Evolutionary conservation across 2,329 filamentous ascomycete species (phyloP), one percentile per base, ranked within the genome.

Genomic region (Byssothecium circinans): DNA sequence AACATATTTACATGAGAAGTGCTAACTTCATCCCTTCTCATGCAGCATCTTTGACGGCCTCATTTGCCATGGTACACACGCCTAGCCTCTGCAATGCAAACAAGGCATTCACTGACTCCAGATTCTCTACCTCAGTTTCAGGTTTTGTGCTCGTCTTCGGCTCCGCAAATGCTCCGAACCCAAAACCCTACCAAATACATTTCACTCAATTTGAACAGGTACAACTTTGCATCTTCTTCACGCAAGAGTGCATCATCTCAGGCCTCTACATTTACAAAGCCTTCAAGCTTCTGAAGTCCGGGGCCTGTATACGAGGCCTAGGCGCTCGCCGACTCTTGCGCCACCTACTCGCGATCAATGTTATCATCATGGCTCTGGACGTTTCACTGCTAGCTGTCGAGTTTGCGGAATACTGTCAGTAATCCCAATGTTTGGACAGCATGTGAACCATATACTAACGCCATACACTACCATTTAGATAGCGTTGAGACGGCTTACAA

Each of bases 101-200:
- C n/a, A n/a, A n/a, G n/a, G n/a, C n/a, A n/a, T n/a, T 25, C 23
- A 25, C 23, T 25, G 6, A 25, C 23, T 25, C 23, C 10, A 25
- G 5, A 25, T 6, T 10, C 10, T 10, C 10, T 5, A 6, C 23
- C 10, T 25, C 10, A 25, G 23, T 79, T 0, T 74, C 79, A 1
- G 78, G 77, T 8, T 77, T 77, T 1, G 70, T 83, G 1, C 64
- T 85, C 20, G 75, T 78, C 2, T 81, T 74, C 47, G 81, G 78
- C 18, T 18, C 4, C 6, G 66, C 74, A 1, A 77, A 77, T 49
- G 38, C 30, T 33, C 22, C 43, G 2, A 40, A 47, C 3, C 46
- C 57, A 2, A 38, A n/a, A 6, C 35, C 35, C 15, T 53, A 37
- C 33, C 17, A 53, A 2, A 20, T 32, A 4, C 14, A 49, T 5